phyloP scores from a whole-genome alignment of 2,329 filamentous ascomycete genomes.

The Monilinia fructicola region DNA sequence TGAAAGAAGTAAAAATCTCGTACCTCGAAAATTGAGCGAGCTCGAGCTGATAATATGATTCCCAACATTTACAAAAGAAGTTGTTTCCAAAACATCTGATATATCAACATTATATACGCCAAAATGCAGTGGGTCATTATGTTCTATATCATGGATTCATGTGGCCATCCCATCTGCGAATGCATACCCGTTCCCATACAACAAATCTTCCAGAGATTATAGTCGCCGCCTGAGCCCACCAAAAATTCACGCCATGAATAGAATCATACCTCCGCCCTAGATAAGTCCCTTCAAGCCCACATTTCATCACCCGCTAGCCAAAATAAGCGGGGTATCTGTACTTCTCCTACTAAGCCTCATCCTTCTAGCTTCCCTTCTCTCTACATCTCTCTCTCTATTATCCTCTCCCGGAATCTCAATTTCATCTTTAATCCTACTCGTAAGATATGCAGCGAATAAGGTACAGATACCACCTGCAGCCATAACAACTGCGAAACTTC shows the following conservation, averaged over 20 bases:
- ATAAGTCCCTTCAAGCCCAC: background rate
- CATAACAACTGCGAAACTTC: slow-evolving; percentile 83
- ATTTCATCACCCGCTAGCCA: slow-evolving; percentile 1
- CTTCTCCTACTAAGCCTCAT: slow-evolving; percentile 1
- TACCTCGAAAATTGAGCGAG: no score
- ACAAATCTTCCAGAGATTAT: no score
- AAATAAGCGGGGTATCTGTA: slow-evolving; percentile 13
- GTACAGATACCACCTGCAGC: slow-evolving; percentile 80
- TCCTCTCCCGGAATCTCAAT: slow-evolving; percentile 31
- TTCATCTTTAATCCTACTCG: slow-evolving; percentile 40
- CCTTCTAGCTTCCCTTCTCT: background rate
- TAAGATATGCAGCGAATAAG: slow-evolving; percentile 70
- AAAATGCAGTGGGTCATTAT: background rate
- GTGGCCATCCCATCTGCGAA: no score
- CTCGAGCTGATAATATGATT: no score
- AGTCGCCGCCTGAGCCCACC: no score
- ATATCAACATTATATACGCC: background rate
- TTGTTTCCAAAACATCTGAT: background rate
- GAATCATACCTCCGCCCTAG: background rate
- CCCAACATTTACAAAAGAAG: no score
- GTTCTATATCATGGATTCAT: background rate
- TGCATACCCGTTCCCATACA: no score
- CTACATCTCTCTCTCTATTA: background rate
- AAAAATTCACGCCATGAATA: background rate
- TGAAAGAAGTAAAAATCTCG: no score